These are phyloP conservation scores for Helianthus annuus DNA, from an alignment of 129 eudicot genomes.

Conservation along the genomic window HanXRQr2.0-SUNRISE NC_035433.2:61030017-61030516, in stretches of 20 bases:
- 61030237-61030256: slow-evolving; percentile 78
- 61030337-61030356: slow-evolving; percentile 8
- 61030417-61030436: too few relatives aligned
- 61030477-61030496: too few relatives aligned
- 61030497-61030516: too few relatives aligned
- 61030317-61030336: slow-evolving; percentile 7
- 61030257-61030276: slow-evolving; percentile 94
- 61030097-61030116: slow-evolving; percentile 94
- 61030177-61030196: slow-evolving; percentile 31
- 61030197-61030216: slow-evolving; percentile 77
- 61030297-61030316: neutral
- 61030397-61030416: too few relatives aligned
- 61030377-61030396: too few relatives aligned
- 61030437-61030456: too few relatives aligned
- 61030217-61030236: slow-evolving; percentile 85
- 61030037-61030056: slow-evolving; percentile 1
- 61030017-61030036: slow-evolving; percentile 12
- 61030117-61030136: slow-evolving; percentile 48
- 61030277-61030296: slow-evolving; percentile 16
- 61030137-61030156: neutral
- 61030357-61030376: neutral
- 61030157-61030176: neutral
- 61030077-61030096: slow-evolving; percentile 92
- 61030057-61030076: slow-evolving; percentile 85
- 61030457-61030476: too few relatives aligned